Evolutionary conservation across 306 rosid genomes (phyloP).

Genomic region (Lagenaria siceraria): DNA sequence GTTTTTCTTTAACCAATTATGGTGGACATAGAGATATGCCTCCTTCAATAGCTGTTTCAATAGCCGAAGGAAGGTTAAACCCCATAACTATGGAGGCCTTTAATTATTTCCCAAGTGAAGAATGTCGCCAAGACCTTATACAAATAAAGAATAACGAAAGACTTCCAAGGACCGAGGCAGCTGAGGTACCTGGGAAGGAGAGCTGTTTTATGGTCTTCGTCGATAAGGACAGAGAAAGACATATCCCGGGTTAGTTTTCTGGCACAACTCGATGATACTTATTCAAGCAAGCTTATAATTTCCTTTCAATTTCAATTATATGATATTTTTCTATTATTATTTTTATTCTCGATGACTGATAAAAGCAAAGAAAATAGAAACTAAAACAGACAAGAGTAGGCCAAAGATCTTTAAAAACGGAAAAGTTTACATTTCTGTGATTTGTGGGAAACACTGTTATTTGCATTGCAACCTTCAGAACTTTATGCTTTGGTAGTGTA

Average conservation of each 20-base stretch:
- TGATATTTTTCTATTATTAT: background rate
- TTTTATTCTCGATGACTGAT: background rate
- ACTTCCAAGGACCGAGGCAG: conserved; percentile 22
- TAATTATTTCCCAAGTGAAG: conserved; percentile 26
- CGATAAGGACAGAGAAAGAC: conserved; percentile 18
- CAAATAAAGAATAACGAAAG: conserved; percentile 19
- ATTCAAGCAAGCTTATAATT: background rate
- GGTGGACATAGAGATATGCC: conserved; percentile 53
- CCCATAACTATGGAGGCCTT: conserved; percentile 76
- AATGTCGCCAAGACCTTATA: conserved; percentile 14
- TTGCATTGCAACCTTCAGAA: background rate
- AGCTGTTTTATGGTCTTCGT: conserved; percentile 42
- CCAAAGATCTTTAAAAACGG: background rate
- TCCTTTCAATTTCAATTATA: background rate
- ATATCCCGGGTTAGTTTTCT: conserved; percentile 40
- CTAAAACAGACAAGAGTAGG: background rate
- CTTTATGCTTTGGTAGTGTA: background rate
- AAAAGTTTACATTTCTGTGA: background rate
- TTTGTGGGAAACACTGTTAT: background rate
- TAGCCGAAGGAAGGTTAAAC: conserved; percentile 77
- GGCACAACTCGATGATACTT: background rate
- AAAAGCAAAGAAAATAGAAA: background rate
- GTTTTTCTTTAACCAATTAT: conserved; percentile 33
- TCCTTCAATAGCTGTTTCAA: conserved; percentile 47
- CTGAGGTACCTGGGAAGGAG: conserved; percentile 16